These are phyloP conservation scores for Carallia brachiata DNA, from an alignment of 345 rosid genomes.

Conservation along the genomic window DNA sequence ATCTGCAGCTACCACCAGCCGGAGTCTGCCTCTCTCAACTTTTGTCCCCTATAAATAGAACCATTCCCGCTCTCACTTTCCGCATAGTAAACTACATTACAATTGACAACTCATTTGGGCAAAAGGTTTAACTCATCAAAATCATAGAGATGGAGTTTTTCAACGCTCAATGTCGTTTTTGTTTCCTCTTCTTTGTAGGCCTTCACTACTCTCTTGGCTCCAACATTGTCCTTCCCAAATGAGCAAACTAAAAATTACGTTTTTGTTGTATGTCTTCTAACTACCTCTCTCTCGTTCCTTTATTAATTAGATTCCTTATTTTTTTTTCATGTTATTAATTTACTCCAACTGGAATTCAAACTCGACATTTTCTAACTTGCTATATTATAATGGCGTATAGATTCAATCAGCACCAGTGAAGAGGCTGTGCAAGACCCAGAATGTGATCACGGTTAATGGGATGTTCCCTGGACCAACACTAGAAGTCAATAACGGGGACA, in stretches of 20 bases:
- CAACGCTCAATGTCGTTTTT: not conserved
- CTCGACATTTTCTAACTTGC: not conserved
- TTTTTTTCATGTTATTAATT: not conserved
- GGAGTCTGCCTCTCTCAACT: not conserved
- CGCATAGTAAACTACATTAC: not conserved
- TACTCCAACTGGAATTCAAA: not conserved
- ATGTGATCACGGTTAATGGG: slow-evolving; percentile 82
- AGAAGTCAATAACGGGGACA: slow-evolving; percentile 73
- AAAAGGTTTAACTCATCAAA: not conserved
- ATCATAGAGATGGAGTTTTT: slow-evolving; percentile 6
- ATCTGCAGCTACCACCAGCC: not conserved
- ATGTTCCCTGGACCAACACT: slow-evolving; percentile 91
- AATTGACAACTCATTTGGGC: not conserved
- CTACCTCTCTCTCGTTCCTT: not conserved
- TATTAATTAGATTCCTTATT: not conserved
- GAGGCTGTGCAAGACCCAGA: slow-evolving; percentile 93
- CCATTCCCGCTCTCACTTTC: not conserved
- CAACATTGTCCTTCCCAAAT: slow-evolving; percentile 31
- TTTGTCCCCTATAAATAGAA: slow-evolving; percentile 9
- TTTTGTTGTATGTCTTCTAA: slow-evolving; percentile 60
- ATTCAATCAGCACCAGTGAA: slow-evolving; percentile 79
- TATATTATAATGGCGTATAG: slow-evolving; percentile 25
- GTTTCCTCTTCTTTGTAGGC: slow-evolving; percentile 24
- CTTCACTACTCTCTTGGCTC: slow-evolving; percentile 38
- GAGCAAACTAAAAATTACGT: slow-evolving; percentile 56